These are phyloP conservation scores for Puccinellia tenuiflora DNA, from an alignment of 176 grass and related monocot species.

Conservation along the genomic window DNA sequence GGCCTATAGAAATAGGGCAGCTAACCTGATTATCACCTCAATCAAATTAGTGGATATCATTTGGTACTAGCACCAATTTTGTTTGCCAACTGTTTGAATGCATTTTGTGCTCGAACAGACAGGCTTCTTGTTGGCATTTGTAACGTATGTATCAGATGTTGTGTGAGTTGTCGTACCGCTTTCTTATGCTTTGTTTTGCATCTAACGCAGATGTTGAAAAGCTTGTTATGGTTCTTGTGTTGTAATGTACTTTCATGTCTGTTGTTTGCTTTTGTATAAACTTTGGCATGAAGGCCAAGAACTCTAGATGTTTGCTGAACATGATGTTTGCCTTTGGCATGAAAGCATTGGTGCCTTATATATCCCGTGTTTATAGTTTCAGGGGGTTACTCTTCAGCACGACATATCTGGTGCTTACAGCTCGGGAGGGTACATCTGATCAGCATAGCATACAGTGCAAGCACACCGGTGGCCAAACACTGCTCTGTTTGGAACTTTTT, in stretches of 20 bases:
- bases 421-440: neutral
- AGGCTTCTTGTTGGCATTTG: neutral
- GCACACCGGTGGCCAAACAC: neutral
- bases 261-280: neutral
- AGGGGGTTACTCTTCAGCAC: neutral
- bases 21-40: neutral
- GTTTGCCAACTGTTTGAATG: neutral
- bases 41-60: neutral
- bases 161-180: neutral
- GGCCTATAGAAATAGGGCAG: neutral
- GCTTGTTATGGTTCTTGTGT: neutral
- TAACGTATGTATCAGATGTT: neutral
- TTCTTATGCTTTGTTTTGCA: neutral
- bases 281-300: neutral
- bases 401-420: neutral
- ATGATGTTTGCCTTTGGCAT: neutral
- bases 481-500: neutral
- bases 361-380: neutral
- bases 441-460: neutral
- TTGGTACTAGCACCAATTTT: neutral
- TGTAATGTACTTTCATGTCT: too few species aligned
- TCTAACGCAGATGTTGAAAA: neutral
- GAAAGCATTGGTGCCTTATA: too few species aligned
- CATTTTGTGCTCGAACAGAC: neutral
- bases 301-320: neutral